Evolutionary conservation across 805 yeast genomes (phyloP), one percentile per base, ranked within the genome.

Genomic region (Monosporozyma servazzii): DNA sequence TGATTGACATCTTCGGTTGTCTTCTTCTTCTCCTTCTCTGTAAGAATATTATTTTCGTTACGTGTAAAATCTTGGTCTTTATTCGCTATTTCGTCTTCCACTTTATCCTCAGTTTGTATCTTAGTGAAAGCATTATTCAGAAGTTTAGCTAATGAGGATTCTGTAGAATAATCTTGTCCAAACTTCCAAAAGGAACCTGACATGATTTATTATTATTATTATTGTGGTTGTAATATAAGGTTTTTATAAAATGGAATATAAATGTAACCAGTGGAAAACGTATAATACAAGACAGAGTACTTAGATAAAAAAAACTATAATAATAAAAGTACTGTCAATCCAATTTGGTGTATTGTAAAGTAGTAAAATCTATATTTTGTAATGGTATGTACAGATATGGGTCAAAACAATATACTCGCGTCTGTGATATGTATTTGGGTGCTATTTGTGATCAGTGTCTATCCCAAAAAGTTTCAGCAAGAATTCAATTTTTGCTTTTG

Each of bases 181-280:
- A 77, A 76, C 56, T 78, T 75, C 86, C 86, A 81, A 61, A 79
- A 81, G 37, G 84, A 69, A n/a, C 71, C 70, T 4, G 75, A 70
- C 75, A 72, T 71, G 20, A 9, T 43, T 25, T n/a, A 13, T 27
- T 23, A 5, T 42, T 5, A 13, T 42, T 23, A 25, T 25, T 25
- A 25, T 5, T 25, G 27, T 25, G 27, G 27, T n/a, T n/a, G n/a
- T n/a, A n/a, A n/a, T n/a, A n/a, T n/a, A n/a, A n/a, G n/a, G 3
- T 39, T 18, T 39, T 18, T 39, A 10, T n/a, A 39, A 41, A 21
- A 21, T 5, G 15, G 11, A 39, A 39, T 39, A 39, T 39, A 4
- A 39, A 7, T 39, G 10, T 18, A 39, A 18, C 25, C 15, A 39
- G 8, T 39, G 8, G 8, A 20, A 20, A 7, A 11, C 7, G 25